phyloP scores from a whole-genome alignment of 2,329 filamentous ascomycete species.

The Aspergillus tubingensis region DNA sequence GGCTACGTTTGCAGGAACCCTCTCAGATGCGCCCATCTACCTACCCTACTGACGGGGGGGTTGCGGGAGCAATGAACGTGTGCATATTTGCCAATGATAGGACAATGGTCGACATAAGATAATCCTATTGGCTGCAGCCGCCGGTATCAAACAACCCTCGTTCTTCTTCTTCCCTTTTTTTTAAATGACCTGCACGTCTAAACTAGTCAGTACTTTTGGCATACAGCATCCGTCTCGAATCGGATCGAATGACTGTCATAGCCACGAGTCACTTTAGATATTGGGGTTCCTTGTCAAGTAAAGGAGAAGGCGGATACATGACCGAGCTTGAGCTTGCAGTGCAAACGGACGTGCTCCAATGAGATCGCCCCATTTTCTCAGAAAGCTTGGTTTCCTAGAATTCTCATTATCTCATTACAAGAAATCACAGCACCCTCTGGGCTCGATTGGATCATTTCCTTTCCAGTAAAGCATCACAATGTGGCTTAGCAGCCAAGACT shows the following conservation, averaged over 20 bases:
- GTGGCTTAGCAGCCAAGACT: conserved; percentile 15
- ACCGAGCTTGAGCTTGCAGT: neutral
- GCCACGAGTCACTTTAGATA: conserved; percentile 4
- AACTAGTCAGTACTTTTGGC: conserved; percentile 25
- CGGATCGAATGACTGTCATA: conserved; percentile 3
- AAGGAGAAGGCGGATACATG: neutral
- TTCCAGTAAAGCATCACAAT: conserved; percentile 11
- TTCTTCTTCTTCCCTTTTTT: too few relatives aligned
- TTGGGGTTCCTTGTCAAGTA: conserved; percentile 10
- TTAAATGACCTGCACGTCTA: conserved; percentile 23
- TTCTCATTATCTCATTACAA: conserved; percentile 10
- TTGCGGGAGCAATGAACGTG: conserved; percentile 7
- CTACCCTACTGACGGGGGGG: conserved; percentile 14
- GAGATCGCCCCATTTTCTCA: conserved; percentile 23
- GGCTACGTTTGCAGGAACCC: conserved; percentile 35
- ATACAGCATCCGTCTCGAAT: conserved; percentile 3
- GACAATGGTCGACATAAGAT: conserved; percentile 14
- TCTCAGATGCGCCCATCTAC: conserved; percentile 21
- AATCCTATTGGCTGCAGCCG: conserved; percentile 26
- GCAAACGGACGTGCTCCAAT: conserved; percentile 20
- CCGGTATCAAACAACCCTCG: conserved; percentile 28
- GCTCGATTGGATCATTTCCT: conserved; percentile 8
- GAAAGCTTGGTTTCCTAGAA: conserved; percentile 10
- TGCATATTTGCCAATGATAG: conserved; percentile 33
- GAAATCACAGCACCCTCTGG: conserved; percentile 5